Base-by-base conservation (phyloP, 345 rosid species). In the Microcos paniculata region DNA sequence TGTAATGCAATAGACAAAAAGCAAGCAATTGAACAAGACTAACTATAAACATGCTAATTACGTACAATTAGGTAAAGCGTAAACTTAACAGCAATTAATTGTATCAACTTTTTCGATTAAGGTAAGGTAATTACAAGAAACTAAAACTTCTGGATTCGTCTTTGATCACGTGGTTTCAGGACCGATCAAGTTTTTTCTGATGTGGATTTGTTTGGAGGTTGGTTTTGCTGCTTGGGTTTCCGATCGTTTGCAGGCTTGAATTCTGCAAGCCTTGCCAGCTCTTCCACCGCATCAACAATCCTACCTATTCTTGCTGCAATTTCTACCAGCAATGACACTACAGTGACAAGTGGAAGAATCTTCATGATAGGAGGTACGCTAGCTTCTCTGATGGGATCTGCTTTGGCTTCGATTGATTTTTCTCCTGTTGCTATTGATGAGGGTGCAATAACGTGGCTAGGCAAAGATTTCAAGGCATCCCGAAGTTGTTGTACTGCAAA, bases 291-390 rank as follows among this genome's bases (percentile, higher is more conserved):
- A 43, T 85, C 80, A 6, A 75, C 89, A 35, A 83, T 75, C 24
- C 72, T 83, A 64, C 88, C 90, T 38, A 89, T 79, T 84, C 89
- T 87, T 21, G 83, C 70, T 46, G 92, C 86, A 51, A 75, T 89
- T 78, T 91, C 94, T 8, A 76, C 80, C 76, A 91, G 52, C 88
- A 91, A 67, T 1, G 90, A 82, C 33, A 84, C 90, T 46, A 87
- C 40, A 48, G 94, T 91, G 40, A 85, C 85, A 19, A 88, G 84
- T 0, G 91, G 90, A 78, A 94, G 83, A 73, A 90, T 75, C 71
- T 85, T 90, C 77, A 85, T 76, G 72, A 89, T 58, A n/a, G 89
- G 76, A 68, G 75, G 77, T 10, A 69, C 0, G 31, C 58, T 58
- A 46, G 57, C 59, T 72, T 40, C 79, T 28, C 33, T 53, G 16